Conservation (phyloP, 805 yeast genomes). For the Saturnispora diversa region DNA sequence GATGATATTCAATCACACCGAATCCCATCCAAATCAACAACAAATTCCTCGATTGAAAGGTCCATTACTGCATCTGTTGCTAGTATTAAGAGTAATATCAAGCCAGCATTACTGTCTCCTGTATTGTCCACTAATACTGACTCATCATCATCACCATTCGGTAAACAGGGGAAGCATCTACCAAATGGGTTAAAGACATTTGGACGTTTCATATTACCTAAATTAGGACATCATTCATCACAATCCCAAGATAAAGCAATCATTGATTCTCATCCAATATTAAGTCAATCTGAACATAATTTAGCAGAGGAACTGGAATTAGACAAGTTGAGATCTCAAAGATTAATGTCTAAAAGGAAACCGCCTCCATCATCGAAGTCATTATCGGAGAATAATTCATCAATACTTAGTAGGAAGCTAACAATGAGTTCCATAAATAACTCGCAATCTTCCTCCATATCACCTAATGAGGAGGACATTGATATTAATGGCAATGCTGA, state of each 20-base stretch:
- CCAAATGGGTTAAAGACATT: conserved; percentile 6
- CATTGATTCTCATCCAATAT: background rate
- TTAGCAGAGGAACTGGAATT: background rate
- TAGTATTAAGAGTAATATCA: background rate
- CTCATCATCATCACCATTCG: conserved; percentile 3
- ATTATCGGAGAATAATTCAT: too few relatives aligned
- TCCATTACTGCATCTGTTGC: conserved; percentile 1
- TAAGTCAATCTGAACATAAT: background rate
- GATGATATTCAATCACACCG: background rate
- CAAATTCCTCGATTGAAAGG: background rate
- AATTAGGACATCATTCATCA: conserved; percentile 1
- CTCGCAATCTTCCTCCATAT: background rate
- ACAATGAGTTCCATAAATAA: background rate
- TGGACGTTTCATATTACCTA: conserved; percentile 6
- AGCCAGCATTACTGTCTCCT: background rate
- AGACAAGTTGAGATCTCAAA: background rate
- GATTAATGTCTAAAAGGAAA: conserved; percentile 5
- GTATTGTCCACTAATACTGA: background rate
- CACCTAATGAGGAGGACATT: too few relatives aligned
- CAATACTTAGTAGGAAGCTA: background rate
- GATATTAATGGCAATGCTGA: too few relatives aligned
- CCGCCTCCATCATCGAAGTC: too few relatives aligned
- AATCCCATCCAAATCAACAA: background rate
- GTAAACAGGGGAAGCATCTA: conserved; percentile 1
- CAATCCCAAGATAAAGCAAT: background rate